These are phyloP conservation scores for Vaccinium darrowii DNA, from an alignment of 148 eudicot species.

Conservation along the genomic window DNA sequence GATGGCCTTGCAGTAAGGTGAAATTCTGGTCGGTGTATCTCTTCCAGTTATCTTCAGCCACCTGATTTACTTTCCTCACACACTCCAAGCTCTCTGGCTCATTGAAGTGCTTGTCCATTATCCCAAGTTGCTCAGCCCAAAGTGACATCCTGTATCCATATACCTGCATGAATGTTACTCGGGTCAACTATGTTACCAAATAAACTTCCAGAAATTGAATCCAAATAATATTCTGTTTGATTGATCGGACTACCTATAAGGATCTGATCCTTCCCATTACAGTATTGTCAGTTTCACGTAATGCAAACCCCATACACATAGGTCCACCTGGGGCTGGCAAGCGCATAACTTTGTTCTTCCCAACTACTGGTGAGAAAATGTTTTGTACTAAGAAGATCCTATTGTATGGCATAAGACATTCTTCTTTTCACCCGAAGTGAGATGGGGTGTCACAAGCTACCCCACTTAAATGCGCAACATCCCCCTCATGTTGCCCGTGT, in stretches of 20 bases:
- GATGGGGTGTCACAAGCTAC: background rate
- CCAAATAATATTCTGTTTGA: background rate
- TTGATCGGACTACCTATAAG: background rate
- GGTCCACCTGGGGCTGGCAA: background rate
- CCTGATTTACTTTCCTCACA: conserved; percentile 32
- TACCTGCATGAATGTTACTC: conserved; percentile 27
- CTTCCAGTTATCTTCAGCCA: conserved; percentile 47
- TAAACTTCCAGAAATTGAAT: background rate
- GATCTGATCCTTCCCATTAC: background rate
- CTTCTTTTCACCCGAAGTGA: background rate
- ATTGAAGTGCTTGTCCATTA: conserved; percentile 28
- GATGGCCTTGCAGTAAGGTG: conserved; percentile 33
- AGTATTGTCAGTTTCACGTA: too few species aligned
- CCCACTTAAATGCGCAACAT: background rate
- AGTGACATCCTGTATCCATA: conserved; percentile 48
- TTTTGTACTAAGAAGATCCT: background rate
- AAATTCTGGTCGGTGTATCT: conserved; percentile 28
- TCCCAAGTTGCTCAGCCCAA: conserved; percentile 53
- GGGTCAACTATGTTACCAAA: background rate
- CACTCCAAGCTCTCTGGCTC: conserved; percentile 43
- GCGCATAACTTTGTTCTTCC: background rate
- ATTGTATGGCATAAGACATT: background rate
- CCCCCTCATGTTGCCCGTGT: background rate
- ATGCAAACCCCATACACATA: background rate
- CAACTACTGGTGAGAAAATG: background rate